Conservation (phyloP, 176 grass and related monocot genomes). For the Otatea glauca region DNA sequence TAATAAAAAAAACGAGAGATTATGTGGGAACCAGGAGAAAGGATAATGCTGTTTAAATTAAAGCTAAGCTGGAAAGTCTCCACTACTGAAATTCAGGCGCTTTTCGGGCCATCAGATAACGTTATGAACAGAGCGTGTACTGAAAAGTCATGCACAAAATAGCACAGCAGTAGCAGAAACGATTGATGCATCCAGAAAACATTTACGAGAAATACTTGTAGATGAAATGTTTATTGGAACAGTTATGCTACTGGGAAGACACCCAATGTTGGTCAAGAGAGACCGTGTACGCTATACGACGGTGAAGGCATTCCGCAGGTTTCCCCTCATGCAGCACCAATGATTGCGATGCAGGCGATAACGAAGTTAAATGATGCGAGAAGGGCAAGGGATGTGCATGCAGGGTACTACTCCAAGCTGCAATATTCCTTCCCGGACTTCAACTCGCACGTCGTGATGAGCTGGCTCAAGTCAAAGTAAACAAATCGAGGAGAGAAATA, state of each 20-base stretch:
- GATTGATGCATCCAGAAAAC: not conserved
- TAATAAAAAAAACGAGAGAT: not conserved
- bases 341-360: not conserved
- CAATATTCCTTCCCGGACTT: conserved; percentile 38
- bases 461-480: conserved; percentile 22
- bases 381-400: not conserved
- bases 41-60: conserved; percentile 16
- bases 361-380: not conserved
- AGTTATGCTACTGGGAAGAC: too few relatives aligned
- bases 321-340: not conserved
- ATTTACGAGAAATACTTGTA: not conserved
- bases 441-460: conserved; percentile 18
- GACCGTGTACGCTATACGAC: not conserved
- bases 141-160: conserved; percentile 6
- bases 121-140: not conserved
- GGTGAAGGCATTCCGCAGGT: not conserved
- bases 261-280: not conserved
- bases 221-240: not conserved
- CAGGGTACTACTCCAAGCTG: not conserved
- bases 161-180: not conserved
- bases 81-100: conserved; percentile 28
- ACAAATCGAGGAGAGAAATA: conserved; percentile 21
- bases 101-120: conserved; percentile 6
- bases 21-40: not conserved
- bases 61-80: conserved; percentile 38